Base-by-base conservation (phyloP, 805 yeast species). In the Candida pseudoglaebosa region DNA sequence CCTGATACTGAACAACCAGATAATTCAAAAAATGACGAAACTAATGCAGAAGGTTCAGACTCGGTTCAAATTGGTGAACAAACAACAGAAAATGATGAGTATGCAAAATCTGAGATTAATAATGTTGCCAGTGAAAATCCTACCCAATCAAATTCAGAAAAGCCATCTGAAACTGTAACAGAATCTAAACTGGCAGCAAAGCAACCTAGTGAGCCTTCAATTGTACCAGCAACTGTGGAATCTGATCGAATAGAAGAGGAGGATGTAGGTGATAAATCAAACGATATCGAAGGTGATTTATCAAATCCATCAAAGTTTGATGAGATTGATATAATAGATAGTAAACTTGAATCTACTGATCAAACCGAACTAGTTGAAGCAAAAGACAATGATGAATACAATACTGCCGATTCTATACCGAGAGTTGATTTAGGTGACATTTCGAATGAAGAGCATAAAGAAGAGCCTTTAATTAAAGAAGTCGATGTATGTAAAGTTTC, bases 101-200 rank as follows among this genome's bases (percentile, higher is more conserved):
- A 36, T 16, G 36, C 17, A 13, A 40, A n/a, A n/a, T n/a, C n/a
- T 19, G 10, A 28, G 35, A n/a, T 10, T 29, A 31, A 28, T 8
- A 14, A 17, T 16, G 32, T 13, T 28, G 32, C n/a, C 7, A 7
- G n/a, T 13, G 15, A 7, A 10, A 13, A 12, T 28, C 15, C 32
- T 13, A 8, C 8, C 12, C 8, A 12, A 9, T 9, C 26, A 22
- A 12, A 22, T 24, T 10, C 21, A 14, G 6, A 33, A n/a, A 31
- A 13, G 14, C 32, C 14, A 37, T 8, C 10, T 12, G 43, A 39
- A 37, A 26, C 21, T 16, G 31, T 19, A 36, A 13, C 39, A 32
- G 41, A 35, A n/a, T 26, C 28, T 21, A 28, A 46, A 22, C 45
- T 38, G 12, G 45, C 37, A 10, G 49, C 42, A 39, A 52, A 39